A percentile compares a stretch with the other conserved stretches of the same genome.
Evolutionary conservation across 306 rosid genomes (phyloP).

Genomic region (Pyrus communis): DNA sequence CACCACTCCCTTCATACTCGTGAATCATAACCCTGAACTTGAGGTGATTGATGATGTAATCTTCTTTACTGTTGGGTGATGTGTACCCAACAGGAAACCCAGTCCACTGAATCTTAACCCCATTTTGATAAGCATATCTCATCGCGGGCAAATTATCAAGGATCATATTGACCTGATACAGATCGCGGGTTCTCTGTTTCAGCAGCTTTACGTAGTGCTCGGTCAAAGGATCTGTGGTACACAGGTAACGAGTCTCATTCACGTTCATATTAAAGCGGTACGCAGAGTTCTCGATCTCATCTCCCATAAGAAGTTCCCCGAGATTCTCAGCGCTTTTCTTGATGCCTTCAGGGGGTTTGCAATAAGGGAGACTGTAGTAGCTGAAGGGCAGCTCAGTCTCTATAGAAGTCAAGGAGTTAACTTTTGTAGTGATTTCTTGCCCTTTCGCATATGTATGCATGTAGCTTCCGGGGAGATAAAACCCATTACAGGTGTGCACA

Average conservation of each 20-base stretch:
- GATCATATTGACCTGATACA: constrained; percentile 92
- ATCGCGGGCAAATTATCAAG: constrained; percentile 88
- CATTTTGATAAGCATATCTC: constrained; percentile 77
- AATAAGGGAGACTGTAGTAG: constrained; percentile 87
- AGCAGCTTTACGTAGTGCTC: constrained; percentile 73
- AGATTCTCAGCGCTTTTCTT: constrained; percentile 96
- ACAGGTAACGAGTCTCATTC: constrained; percentile 63
- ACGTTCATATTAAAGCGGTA: constrained; percentile 69
- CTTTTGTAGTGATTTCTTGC: constrained; percentile 55
- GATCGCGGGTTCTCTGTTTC: constrained; percentile 84
- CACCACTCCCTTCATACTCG: constrained; percentile 79
- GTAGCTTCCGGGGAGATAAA: constrained; percentile 93
- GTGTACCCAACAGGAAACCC: constrained; percentile 89
- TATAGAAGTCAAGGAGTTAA: constrained; percentile 89
- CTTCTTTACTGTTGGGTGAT: constrained; percentile 47
- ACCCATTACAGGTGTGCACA: constrained; percentile 41
- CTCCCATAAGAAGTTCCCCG: constrained; percentile 88
- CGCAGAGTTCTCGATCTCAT: constrained; percentile 80
- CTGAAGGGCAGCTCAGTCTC: constrained; percentile 93
- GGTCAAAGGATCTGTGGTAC: constrained; percentile 52
- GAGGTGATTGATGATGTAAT: constrained; percentile 85
- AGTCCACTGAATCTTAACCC: constrained; percentile 81
- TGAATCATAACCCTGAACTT: constrained; percentile 81
- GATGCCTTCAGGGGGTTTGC: constrained; percentile 46
- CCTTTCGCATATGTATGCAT: constrained; percentile 70